These are phyloP conservation scores for Aureobasidium musti DNA, from an alignment of 2,329 filamentous ascomycete species.

Conservation along the genomic window DNA sequence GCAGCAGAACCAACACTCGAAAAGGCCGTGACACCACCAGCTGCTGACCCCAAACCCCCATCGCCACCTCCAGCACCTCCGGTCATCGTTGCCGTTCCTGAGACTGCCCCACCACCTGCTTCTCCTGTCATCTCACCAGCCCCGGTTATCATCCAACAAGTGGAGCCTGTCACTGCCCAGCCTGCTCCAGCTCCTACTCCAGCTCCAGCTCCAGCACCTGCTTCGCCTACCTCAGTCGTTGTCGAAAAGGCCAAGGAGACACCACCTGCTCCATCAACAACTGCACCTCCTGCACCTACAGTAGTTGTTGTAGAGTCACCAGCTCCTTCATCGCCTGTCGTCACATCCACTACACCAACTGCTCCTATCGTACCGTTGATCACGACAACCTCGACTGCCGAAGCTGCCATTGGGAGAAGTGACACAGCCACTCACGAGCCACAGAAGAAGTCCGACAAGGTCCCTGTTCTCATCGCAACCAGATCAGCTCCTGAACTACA, in stretches of 20 bases:
- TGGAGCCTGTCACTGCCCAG: not conserved
- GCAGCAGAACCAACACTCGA: slow-evolving; percentile 22
- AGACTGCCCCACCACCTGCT: not conserved
- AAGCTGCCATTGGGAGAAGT: not conserved
- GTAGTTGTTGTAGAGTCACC: not conserved
- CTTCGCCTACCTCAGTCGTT: not conserved
- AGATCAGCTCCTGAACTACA: slow-evolving; percentile 10
- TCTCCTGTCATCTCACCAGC: slow-evolving; percentile 15
- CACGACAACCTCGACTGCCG: not conserved
- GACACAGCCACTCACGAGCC: not conserved
- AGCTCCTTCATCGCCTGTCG: not conserved
- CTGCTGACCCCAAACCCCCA: not conserved
- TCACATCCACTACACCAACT: not conserved
- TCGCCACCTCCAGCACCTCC: slow-evolving; percentile 22
- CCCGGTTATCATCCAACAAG: not conserved
- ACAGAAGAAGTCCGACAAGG: slow-evolving; percentile 17
- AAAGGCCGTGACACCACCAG: slow-evolving; percentile 15
- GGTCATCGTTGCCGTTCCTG: not conserved
- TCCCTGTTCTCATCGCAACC: slow-evolving; percentile 6
- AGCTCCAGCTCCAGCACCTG: slow-evolving; percentile 5
- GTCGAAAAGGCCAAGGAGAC: not conserved
- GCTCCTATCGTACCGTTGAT: not conserved
- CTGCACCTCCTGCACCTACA: not conserved
- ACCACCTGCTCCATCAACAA: not conserved
- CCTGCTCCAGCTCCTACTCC: no score